Evolutionary conservation across 495 filamentous ascomycete genomes (phyloP).

Genomic region (Penicillium argentinense): DNA sequence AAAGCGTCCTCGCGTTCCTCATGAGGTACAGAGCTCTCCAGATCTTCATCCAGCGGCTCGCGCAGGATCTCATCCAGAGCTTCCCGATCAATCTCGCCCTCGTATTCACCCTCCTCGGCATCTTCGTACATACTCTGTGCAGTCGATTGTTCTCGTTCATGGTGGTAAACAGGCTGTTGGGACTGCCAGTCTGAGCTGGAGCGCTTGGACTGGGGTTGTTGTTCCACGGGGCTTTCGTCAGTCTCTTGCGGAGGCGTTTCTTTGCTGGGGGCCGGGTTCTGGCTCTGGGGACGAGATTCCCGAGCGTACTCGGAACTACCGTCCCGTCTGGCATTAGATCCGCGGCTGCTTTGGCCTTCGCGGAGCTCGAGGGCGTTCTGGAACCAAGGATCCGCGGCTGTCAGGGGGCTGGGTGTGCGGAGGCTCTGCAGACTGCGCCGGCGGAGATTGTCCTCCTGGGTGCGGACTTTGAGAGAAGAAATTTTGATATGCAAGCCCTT

Average conservation of each 20-base stretch:
- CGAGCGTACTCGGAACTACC: constrained; percentile 20
- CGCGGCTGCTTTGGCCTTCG: constrained; percentile 28
- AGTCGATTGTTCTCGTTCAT: constrained; percentile 39
- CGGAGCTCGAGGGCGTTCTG: constrained; percentile 48
- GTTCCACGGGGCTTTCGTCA: constrained; percentile 10
- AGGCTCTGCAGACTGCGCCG: constrained; percentile 82
- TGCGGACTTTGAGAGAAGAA: constrained; percentile 77
- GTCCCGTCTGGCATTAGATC: constrained; percentile 20
- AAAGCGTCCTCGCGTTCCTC: constrained; percentile 97
- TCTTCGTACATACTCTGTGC: constrained; percentile 60
- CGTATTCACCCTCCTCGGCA: constrained; percentile 47
- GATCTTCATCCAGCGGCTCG: constrained; percentile 42
- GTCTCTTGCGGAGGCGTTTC: constrained; percentile 1
- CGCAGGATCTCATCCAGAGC: constrained; percentile 43
- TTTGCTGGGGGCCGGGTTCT: not conserved
- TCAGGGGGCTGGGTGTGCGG: constrained; percentile 82
- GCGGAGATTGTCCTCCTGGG: constrained; percentile 77
- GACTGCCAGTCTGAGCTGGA: constrained; percentile 1
- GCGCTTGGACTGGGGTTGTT: not conserved
- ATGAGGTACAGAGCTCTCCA: constrained; percentile 54
- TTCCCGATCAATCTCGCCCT: constrained; percentile 53
- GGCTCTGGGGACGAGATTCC: constrained; percentile 9
- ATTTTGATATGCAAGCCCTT: constrained; percentile 90
- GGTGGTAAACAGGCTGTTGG: constrained; percentile 14
- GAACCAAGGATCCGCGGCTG: constrained; percentile 76